Evolutionary conservation across 192 early-diverging fungal genomes (phyloP).

Genomic region (Cladochytrium replicatum): DNA sequence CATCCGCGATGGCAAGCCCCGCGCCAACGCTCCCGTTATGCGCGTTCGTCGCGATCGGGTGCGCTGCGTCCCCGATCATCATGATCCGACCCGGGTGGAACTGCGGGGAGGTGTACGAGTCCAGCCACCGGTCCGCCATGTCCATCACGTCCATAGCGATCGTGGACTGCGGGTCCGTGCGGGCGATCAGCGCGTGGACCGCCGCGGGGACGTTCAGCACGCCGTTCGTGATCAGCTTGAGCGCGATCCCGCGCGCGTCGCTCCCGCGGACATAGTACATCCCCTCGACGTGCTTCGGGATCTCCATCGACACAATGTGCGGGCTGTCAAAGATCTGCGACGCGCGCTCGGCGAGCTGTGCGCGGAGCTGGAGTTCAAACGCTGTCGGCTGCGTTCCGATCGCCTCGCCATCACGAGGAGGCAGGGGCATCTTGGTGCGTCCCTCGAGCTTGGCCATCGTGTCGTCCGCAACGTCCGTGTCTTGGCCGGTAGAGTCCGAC

Average conservation of each 20-base stretch:
- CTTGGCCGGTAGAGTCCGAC: background rate
- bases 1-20: conserved; percentile 34
- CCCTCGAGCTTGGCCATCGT: background rate
- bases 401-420: background rate
- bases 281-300: conserved; percentile 8
- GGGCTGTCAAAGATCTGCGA: conserved; percentile 1
- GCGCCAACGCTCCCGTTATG: conserved; percentile 31
- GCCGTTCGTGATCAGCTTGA: conserved; percentile 1
- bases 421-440: background rate
- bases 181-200: conserved; percentile 30
- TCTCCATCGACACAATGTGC: too few species aligned
- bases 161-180: conserved; percentile 24
- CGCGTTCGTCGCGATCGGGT: conserved; percentile 35
- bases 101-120: conserved; percentile 31
- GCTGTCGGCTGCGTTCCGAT: conserved; percentile 4
- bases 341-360: conserved; percentile 8
- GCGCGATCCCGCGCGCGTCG: conserved; percentile 21
- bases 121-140: conserved; percentile 22
- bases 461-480: background rate
- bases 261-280: conserved; percentile 9
- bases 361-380: conserved; percentile 19
- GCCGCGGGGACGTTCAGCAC: conserved; percentile 13
- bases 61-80: conserved; percentile 43
- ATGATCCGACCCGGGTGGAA: conserved; percentile 43
- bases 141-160: conserved; percentile 26